Base-by-base conservation (phyloP, 345 rosid genomes). In the Microthlaspi erraticum region DNA sequence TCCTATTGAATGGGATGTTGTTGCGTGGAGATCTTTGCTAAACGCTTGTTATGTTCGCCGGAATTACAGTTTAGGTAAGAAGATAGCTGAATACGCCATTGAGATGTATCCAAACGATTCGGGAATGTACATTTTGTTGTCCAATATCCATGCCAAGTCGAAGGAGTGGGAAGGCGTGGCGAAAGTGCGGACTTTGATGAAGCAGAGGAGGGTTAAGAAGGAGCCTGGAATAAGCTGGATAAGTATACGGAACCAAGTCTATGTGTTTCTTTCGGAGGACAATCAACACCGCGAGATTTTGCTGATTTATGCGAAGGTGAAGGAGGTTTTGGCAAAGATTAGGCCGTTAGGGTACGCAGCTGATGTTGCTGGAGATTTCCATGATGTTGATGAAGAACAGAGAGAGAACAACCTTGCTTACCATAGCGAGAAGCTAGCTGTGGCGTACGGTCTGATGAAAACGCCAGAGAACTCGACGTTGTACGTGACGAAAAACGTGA, bases 151-250 rank as follows among this genome's bases (percentile, higher is more conserved):
- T 60, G 96, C 95, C 57, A 88, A 84, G 75, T 79, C 78, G 63
- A 86, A 73, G 62, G 82, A 84, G 65, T 92, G 95, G 93, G 96
- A 86, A 71, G 83, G 78, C 45, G 98, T 88, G 50, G 83, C 75
- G 3, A 73, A 60, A 72, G 79, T 88, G n/a, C 83, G 90, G 50
- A 82, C 84, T 62, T 50, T 87, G 76, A 89, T 90, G 95, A 82
- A 76, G 60, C 80, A 80, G 1, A 84, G 79, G 58, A 75, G 77
- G 9, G 78, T 90, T 64, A 92, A 88, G 80, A 92, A 92, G 63
- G 95, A 92, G 78, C 95, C 95, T 48, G 96, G 98, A n/a, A 84
- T 81, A 55, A 90, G 95, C 80, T 92, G 95, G 95, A 84, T 84
- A 65, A 85, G 86, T 50, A 79, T 88, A 66, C 79, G 72, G 64